These are phyloP conservation scores for Clohesyomyces aquaticus DNA, from an alignment of 495 filamentous ascomycete genomes.

Conservation along the genomic window DNA sequence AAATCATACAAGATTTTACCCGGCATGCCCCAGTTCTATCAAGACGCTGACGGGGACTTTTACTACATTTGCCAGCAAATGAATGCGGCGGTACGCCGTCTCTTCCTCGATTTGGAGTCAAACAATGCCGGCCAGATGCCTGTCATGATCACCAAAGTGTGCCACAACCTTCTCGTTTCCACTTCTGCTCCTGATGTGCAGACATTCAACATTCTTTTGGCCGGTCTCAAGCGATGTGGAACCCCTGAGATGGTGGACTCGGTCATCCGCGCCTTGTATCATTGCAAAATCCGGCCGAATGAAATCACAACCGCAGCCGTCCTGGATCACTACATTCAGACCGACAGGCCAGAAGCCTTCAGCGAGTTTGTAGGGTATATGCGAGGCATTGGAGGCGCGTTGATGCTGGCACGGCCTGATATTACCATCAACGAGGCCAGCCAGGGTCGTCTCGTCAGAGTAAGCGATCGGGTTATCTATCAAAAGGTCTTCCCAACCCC, in stretches of 20 bases:
- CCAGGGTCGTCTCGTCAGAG: conserved; percentile 29
- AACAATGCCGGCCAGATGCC: background rate
- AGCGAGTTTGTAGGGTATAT: conserved; percentile 38
- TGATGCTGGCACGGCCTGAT: conserved; percentile 42
- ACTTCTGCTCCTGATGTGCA: conserved; percentile 59
- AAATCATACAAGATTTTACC: background rate
- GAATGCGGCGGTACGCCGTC: conserved; percentile 33
- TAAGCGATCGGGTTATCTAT: conserved; percentile 39
- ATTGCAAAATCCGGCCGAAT: conserved; percentile 56
- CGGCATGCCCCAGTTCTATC: conserved; percentile 33
- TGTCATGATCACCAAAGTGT: conserved; percentile 59
- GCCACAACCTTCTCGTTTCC: conserved; percentile 66
- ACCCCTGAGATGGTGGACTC: conserved; percentile 55
- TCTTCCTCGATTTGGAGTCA: background rate
- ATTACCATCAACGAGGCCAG: conserved; percentile 40
- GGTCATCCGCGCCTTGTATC: conserved; percentile 58
- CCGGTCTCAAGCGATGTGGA: conserved; percentile 57
- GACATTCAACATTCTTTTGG: conserved; percentile 70
- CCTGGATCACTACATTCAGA: conserved; percentile 57
- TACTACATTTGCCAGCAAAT: conserved; percentile 27
- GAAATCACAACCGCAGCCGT: conserved; percentile 57
- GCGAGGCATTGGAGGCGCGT: conserved; percentile 40
- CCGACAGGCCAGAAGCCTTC: conserved; percentile 34
- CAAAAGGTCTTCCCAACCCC: conserved; percentile 46
- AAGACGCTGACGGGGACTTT: conserved; percentile 40